Evolutionary conservation across 768 basidiomycete genomes (phyloP).

Genomic region (Boletus tomentosulus): DNA sequence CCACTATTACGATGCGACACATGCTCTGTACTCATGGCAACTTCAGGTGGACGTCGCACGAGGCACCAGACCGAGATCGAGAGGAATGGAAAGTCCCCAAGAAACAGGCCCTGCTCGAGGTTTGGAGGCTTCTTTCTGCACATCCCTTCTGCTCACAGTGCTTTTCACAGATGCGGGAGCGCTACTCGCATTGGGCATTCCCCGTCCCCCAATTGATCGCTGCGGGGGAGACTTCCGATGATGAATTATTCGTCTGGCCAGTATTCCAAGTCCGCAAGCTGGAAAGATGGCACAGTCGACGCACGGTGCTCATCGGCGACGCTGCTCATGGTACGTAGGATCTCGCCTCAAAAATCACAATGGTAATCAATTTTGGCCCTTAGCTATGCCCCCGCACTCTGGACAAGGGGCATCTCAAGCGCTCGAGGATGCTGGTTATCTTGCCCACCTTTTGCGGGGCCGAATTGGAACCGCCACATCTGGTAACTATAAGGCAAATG

Average conservation of each 20-base stretch:
- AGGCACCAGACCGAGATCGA: slow-evolving; percentile 22
- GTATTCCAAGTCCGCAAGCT: slow-evolving; percentile 23
- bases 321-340: slow-evolving; percentile 27
- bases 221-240: slow-evolving; percentile 14
- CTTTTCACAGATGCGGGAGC: slow-evolving; percentile 18
- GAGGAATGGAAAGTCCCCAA: slow-evolving; percentile 29
- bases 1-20: not conserved
- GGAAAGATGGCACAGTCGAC: slow-evolving; percentile 22
- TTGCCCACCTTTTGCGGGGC: slow-evolving; percentile 25
- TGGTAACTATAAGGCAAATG: not conserved
- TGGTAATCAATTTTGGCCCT: not conserved
- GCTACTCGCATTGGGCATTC: slow-evolving; percentile 26
- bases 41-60: slow-evolving; percentile 29
- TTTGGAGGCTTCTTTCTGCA: not conserved
- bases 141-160: not conserved
- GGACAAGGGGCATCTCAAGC: slow-evolving; percentile 31
- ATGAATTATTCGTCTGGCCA: slow-evolving; percentile 26
- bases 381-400: slow-evolving; percentile 32
- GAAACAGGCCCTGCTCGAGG: slow-evolving; percentile 19
- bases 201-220: slow-evolving; percentile 27
- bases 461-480: slow-evolving; percentile 3
- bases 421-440: slow-evolving; percentile 29
- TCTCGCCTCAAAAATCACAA: not conserved
- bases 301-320: slow-evolving; percentile 29
- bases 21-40: not conserved